These are phyloP conservation scores for Hypoxylon trugodes DNA, from an alignment of 495 filamentous ascomycete species.

Conservation along the genomic window DNA sequence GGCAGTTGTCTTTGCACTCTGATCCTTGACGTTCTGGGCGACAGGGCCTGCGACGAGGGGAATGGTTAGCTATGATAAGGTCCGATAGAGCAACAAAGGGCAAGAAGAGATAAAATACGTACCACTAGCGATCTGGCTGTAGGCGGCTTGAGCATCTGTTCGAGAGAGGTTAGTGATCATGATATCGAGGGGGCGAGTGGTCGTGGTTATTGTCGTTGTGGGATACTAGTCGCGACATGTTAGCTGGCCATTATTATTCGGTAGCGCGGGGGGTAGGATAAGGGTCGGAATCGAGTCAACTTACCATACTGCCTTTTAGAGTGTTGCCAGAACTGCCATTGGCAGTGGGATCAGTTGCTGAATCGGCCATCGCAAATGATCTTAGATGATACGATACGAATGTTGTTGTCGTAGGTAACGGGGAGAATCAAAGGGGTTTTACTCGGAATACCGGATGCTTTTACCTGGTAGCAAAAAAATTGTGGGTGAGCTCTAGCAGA, in stretches of 20 bases:
- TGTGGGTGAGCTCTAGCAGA: constrained; percentile 35
- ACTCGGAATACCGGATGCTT: constrained; percentile 34
- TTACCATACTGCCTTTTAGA: constrained; percentile 58
- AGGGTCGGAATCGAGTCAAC: constrained; percentile 30
- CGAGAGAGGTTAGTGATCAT: constrained; percentile 35
- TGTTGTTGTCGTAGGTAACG: constrained; percentile 21
- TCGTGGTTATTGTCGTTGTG: constrained; percentile 7
- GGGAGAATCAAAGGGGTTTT: constrained; percentile 6
- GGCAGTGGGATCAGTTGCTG: constrained; percentile 41
- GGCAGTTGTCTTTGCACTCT: constrained; percentile 71
- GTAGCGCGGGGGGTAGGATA: constrained; percentile 3
- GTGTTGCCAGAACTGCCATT: constrained; percentile 42
- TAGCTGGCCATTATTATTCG: constrained; percentile 38
- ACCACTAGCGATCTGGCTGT: constrained; percentile 53
- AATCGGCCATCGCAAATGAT: constrained; percentile 45
- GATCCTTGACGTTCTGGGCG: constrained; percentile 77
- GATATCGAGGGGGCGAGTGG: constrained; percentile 17
- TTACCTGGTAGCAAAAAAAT: constrained; percentile 3
- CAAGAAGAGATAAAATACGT: constrained; percentile 19
- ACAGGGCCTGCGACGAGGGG: constrained; percentile 67
- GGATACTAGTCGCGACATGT: constrained; percentile 43
- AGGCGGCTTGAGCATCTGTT: constrained; percentile 54
- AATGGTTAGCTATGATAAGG: constrained; percentile 36
- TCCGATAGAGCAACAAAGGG: background rate
- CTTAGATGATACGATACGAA: constrained; percentile 28